Conservation (phyloP, 2,329 filamentous ascomycete genomes). For the Xylariaceae sp. region DNA sequence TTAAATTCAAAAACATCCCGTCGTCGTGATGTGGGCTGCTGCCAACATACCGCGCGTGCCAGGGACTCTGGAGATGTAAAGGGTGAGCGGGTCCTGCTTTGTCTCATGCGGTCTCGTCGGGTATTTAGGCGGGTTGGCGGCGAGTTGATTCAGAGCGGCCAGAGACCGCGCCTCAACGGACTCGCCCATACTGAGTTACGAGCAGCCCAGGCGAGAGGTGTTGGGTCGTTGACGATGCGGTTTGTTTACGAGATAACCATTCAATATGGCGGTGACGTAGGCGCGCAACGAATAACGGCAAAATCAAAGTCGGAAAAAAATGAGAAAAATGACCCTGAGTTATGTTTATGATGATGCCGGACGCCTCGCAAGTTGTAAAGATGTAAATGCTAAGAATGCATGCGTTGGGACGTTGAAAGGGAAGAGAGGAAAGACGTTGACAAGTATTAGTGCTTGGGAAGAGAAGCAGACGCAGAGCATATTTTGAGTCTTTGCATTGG, state of each 20-base stretch:
- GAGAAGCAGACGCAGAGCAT: background rate
- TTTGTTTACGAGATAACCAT: background rate
- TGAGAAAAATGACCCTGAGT: background rate
- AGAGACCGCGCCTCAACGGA: conserved; percentile 77
- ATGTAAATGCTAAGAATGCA: background rate
- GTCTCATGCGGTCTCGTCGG: conserved; percentile 69
- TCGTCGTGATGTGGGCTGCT: conserved; percentile 6
- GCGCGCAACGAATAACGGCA: background rate
- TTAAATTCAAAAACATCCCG: conserved; percentile 2
- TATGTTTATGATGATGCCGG: background rate
- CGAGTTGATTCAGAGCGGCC: conserved; percentile 70
- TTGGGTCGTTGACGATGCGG: background rate
- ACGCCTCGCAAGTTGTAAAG: background rate
- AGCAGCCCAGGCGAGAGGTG: background rate
- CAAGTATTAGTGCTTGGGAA: background rate
- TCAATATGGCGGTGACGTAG: background rate
- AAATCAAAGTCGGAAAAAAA: background rate
- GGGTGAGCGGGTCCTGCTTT: conserved; percentile 64
- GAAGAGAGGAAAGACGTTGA: background rate
- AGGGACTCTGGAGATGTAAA: conserved; percentile 92
- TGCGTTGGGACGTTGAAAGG: conserved; percentile 6
- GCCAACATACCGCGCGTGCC: conserved; percentile 69
- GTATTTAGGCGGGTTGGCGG: conserved; percentile 81
- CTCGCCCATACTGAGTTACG: conserved; percentile 29
- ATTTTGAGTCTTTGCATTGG: background rate